phyloP scores from a whole-genome alignment of 768 basidiomycete species.

The Austroboletus eburneus region DNA sequence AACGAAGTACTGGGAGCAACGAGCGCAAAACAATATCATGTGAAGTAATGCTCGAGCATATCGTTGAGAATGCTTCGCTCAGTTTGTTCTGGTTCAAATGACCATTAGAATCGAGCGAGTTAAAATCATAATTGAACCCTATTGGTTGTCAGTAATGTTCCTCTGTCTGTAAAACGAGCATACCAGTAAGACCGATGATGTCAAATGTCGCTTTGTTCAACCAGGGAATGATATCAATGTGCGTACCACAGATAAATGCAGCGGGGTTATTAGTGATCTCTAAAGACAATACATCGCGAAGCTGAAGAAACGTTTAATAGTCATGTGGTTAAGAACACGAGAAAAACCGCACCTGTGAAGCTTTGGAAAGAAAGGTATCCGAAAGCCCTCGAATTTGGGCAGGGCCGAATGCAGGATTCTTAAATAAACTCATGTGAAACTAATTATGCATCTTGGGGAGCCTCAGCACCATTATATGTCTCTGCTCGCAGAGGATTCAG shows the following conservation, averaged over 20 bases:
- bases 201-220: conserved; percentile 37
- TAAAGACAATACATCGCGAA: conserved; percentile 46
- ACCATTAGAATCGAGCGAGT: no score
- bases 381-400: conserved; percentile 56
- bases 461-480: conserved; percentile 28
- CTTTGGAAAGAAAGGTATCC: conserved; percentile 52
- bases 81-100: conserved; percentile 21
- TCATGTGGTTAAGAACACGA: neutral
- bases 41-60: conserved; percentile 9
- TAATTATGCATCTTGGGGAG: neutral
- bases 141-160: neutral
- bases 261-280: conserved; percentile 30
- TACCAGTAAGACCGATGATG: conserved; percentile 41
- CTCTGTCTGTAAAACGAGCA: neutral
- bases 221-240: conserved; percentile 33
- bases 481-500: conserved; percentile 5
- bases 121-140: conserved; percentile 20
- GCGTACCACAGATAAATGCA: conserved; percentile 9
- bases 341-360: conserved; percentile 17
- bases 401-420: conserved; percentile 67
- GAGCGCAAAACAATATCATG: conserved; percentile 26
- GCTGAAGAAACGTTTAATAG: conserved; percentile 13
- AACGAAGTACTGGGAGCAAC: conserved; percentile 35
- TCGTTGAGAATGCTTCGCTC: conserved; percentile 27
- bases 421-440: neutral